Conservation (phyloP, 331 rosid species). For the Saraca asoca region DNA sequence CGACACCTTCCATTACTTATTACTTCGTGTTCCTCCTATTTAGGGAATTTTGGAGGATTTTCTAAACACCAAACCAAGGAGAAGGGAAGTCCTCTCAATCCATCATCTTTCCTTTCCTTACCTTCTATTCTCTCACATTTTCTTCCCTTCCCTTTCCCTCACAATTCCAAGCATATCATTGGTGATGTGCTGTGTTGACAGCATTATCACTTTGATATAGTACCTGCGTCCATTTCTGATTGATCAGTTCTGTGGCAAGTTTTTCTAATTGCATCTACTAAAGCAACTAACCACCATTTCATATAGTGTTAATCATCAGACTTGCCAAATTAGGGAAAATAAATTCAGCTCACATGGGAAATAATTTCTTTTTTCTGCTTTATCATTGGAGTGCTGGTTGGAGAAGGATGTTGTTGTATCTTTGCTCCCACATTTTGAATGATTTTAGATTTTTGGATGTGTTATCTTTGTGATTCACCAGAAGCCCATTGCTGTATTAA, state of each 20-base stretch:
- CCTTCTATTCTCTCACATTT: too few relatives aligned
- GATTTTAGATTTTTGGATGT: slow-evolving; percentile 12
- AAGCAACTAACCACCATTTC: background rate
- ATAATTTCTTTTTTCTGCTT: background rate
- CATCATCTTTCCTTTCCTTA: too few relatives aligned
- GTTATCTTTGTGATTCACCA: slow-evolving; percentile 3
- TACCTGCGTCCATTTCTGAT: too few relatives aligned
- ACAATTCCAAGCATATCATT: background rate
- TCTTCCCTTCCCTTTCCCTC: slow-evolving; percentile 27
- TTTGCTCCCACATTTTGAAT: slow-evolving; percentile 5
- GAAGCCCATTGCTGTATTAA: slow-evolving; percentile 12
- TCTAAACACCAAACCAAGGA: too few relatives aligned
- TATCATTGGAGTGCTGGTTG: background rate
- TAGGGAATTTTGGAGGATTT: too few relatives aligned
- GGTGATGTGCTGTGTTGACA: background rate
- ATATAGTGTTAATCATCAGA: slow-evolving; percentile 4
- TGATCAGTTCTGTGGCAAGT: too few relatives aligned
- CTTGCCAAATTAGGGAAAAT: background rate
- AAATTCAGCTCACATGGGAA: too few relatives aligned
- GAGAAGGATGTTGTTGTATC: background rate
- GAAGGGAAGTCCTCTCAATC: too few relatives aligned
- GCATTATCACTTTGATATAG: background rate
- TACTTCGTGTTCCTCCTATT: too few relatives aligned
- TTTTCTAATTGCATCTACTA: slow-evolving; percentile 20
- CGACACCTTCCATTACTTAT: too few relatives aligned